A percentile compares a stretch with the other conserved stretches of the same genome.
Conservation (phyloP, 2,329 filamentous ascomycete species). For the Pseudocercospora crystallina region DNA sequence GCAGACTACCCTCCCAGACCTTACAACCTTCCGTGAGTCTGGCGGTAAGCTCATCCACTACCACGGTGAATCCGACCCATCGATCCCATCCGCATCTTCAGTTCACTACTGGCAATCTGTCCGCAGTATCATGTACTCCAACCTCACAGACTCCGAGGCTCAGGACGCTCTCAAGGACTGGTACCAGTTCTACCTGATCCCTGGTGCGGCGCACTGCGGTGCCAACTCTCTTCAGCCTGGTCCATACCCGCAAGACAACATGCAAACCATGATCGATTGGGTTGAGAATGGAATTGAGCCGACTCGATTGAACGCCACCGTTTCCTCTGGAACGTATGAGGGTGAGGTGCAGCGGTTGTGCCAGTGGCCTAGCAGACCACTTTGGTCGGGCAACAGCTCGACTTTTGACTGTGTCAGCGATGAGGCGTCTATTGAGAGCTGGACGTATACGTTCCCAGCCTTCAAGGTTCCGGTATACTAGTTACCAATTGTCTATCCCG, state of each 20-base stretch:
- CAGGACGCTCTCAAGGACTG: constrained; percentile 48
- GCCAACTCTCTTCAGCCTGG: constrained; percentile 43
- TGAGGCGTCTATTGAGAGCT: constrained; percentile 27
- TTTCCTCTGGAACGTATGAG: constrained; percentile 18
- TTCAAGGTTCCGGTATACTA: constrained; percentile 24
- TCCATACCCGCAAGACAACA: constrained; percentile 47
- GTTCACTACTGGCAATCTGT: constrained; percentile 59
- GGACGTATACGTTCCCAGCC: constrained; percentile 22
- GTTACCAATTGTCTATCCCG: neutral
- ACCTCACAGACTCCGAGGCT: constrained; percentile 39
- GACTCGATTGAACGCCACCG: constrained; percentile 44
- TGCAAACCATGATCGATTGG: constrained; percentile 53
- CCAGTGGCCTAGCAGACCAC: constrained; percentile 45
- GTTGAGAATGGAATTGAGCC: constrained; percentile 52
- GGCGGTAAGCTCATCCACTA: constrained; percentile 60
- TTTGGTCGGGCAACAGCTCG: constrained; percentile 41
- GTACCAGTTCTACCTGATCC: constrained; percentile 57
- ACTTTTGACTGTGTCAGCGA: constrained; percentile 41
- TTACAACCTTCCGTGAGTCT: constrained; percentile 49
- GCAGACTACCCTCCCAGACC: constrained; percentile 57
- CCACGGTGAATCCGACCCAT: constrained; percentile 58
- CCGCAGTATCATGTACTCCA: constrained; percentile 51
- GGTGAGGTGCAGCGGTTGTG: constrained; percentile 44
- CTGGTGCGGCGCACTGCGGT: constrained; percentile 55
- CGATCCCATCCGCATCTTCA: constrained; percentile 54